Evolutionary conservation across 306 rosid species (phyloP).

Genomic region (Prunus salicina): DNA sequence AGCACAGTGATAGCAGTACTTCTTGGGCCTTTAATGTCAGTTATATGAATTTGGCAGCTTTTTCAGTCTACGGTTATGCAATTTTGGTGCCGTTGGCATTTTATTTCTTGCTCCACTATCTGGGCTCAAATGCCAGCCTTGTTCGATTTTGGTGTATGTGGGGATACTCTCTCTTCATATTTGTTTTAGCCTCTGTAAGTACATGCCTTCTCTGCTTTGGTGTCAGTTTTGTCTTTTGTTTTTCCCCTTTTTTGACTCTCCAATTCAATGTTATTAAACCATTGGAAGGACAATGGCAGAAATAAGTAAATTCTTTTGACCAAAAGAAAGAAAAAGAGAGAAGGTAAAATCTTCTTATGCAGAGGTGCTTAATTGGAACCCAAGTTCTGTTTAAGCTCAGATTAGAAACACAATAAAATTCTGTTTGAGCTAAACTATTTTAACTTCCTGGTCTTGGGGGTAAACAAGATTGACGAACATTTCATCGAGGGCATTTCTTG

Average conservation of each 20-base stretch:
- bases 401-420: neutral
- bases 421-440: neutral
- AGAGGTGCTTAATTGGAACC: neutral
- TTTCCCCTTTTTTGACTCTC: neutral
- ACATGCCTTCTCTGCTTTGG: conserved; percentile 18
- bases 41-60: conserved; percentile 76
- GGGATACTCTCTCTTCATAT: conserved; percentile 96
- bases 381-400: neutral
- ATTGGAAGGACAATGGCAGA: neutral
- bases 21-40: conserved; percentile 86
- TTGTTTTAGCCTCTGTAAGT: conserved; percentile 81
- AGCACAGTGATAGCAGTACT: conserved; percentile 39
- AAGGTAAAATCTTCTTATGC: no score
- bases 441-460: neutral
- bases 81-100: conserved; percentile 79
- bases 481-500: neutral
- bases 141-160: conserved; percentile 93
- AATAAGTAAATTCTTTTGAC: neutral
- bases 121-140: conserved; percentile 79
- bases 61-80: conserved; percentile 78
- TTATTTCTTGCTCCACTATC: conserved; percentile 76
- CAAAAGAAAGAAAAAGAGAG: no score
- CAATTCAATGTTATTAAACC: neutral
- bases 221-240: neutral
- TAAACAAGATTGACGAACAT: neutral